These are phyloP conservation scores for Ophiostoma pallidulum DNA, from an alignment of 2,329 filamentous ascomycete genomes.

Conservation along the genomic window DNA sequence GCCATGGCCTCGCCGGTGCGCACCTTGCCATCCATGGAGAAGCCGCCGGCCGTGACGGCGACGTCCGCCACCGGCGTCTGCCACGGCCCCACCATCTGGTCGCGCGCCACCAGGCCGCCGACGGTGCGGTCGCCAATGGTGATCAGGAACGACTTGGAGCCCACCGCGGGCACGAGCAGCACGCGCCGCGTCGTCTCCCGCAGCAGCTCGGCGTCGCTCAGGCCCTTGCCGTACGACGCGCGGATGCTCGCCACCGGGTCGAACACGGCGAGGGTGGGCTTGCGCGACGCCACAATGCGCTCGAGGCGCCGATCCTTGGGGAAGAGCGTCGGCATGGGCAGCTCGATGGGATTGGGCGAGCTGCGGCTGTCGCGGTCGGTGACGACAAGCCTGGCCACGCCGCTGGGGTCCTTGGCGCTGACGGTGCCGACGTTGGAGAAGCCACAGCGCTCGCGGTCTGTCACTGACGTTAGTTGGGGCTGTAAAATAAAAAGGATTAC, in stretches of 20 bases:
- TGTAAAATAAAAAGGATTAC: conserved; percentile 7
- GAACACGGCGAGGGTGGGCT: conserved; percentile 59
- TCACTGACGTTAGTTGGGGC: conserved; percentile 10
- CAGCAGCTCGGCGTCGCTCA: conserved; percentile 43
- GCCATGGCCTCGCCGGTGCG: conserved; percentile 92
- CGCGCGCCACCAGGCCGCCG: conserved; percentile 76
- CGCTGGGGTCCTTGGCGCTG: conserved; percentile 48
- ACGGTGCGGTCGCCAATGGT: conserved; percentile 92
- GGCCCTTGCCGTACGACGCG: conserved; percentile 49
- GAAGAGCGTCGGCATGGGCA: conserved; percentile 82
- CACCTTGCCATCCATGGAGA: conserved; percentile 55
- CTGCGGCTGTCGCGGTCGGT: conserved; percentile 70
- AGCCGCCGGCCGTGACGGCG: conserved; percentile 78
- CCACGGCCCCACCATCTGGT: conserved; percentile 96
- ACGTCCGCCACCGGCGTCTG: conserved; percentile 91
- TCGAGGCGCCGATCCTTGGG: conserved; percentile 79
- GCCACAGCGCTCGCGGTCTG: conserved; percentile 73
- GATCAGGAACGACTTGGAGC: conserved; percentile 95
- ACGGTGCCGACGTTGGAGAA: conserved; percentile 87
- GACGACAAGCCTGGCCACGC: conserved; percentile 65
- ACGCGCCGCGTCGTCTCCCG: conserved; percentile 68
- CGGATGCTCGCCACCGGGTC: conserved; percentile 58
- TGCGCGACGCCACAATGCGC: conserved; percentile 60
- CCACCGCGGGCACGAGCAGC: conserved; percentile 76
- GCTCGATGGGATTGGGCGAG: conserved; percentile 71